Base-by-base conservation (phyloP, 2,329 filamentous ascomycete species). In the Trichoderma sp. region DNA sequence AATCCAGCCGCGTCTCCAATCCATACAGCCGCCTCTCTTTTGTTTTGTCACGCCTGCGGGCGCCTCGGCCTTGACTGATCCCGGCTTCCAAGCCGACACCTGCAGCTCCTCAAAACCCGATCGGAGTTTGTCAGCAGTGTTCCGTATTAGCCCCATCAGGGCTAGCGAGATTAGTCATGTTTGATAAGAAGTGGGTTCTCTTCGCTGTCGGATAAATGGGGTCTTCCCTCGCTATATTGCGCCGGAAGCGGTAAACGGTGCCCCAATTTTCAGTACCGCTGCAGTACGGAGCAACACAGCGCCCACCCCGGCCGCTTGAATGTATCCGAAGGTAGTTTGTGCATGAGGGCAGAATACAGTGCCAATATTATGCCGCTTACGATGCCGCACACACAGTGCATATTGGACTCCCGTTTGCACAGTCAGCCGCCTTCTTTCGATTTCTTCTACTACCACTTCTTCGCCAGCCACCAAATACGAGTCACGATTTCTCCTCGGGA, bases 91-190 rank as follows among this genome's bases (percentile, higher is more conserved):
- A 63, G 31, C 35, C 62, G n/a, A 35, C 62, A 18, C 31, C 24
- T 64, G 41, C 69, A 38, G 64, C 29, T 56, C 56, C 21, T 35
- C 59, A 29, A 41, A 33, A 27, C 60, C 11, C 24, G 67, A 45
- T n/a, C 41, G 41, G 41, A 27, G 74, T 75, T 75, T 75, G 74
- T 75, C 74, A 75, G 74, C 74, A 75, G 29, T 65, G 69, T 56
- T 33, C 16, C 56, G 33, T 16, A 38, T 41, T 75, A 56, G 6
- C 64, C 33, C 50, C 21, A 67, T 27, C 24, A 14, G 21, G 71
- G 4, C 21, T 75, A 50, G 72, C 16, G n/a, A 21, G 27, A 62
- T 75, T 75, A 75, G 72, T 75, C 72, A 75, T 38, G 21, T 45
- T 45, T 35, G 38, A 63, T 63, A 71, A 71, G 68, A 59, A 72